Evolutionary conservation across 148 eudicot genomes (phyloP), one percentile per base, ranked within the genome.

Genomic region (Oxyria digyna): DNA sequence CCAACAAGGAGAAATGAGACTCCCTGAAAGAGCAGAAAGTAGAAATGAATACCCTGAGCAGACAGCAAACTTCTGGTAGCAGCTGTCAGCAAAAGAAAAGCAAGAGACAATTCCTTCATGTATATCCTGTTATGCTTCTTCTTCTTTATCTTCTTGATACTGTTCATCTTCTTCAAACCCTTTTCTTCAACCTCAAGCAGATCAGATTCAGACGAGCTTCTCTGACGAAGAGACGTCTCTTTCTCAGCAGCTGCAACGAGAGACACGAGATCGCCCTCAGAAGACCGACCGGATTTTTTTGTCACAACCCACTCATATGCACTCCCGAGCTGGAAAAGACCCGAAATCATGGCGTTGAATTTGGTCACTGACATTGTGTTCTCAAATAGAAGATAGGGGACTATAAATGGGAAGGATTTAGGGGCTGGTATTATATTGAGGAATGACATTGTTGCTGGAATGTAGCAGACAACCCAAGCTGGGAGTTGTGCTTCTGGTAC

Each of bases 351-450:
- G 67, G 81, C 81, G 33, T 74, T 78, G 75, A 78, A 78, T 54
- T 78, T 78, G 72, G 81, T 78, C 32, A 78, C 81, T 4, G 81
- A 78, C 81, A 78, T 78, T 24, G 81, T 74, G 69, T 76, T 76
- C 35, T 76, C 79, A 10, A 76, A 76, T 43, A 77, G 76, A 12
- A 77, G 76, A 57, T 72, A 77, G 12, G 79, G 79, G 67, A 77
- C 80, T 1, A 77, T 68, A 52, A 77, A 77, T 7, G 80, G 80
- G 32, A 77, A 77, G 14, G 76, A 77, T 49, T 69, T 68, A 0
- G 76, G 80, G 0, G 80, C 69, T 18, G 81, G 81, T 17, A 78
- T 70, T 1, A 74, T 74, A 65, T 74, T 78, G 67, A 78, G 77
- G 49, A 78, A 64, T 4, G 81, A 78, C 69, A 74, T 75, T 55